Base-by-base conservation (phyloP, 805 yeast genomes). In the Saturnispora kantuleensis region DNA sequence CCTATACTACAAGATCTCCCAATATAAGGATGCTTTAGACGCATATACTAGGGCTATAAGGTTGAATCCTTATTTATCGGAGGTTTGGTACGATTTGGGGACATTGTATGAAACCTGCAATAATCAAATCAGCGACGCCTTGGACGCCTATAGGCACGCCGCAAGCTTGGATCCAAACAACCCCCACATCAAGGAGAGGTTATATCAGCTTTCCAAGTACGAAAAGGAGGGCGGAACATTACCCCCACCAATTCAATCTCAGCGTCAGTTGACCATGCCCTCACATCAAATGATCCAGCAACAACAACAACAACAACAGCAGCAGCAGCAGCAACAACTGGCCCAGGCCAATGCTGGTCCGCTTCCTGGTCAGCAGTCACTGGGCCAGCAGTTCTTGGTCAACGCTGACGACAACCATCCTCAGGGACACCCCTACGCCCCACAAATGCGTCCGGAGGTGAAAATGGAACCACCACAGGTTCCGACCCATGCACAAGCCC, bases 11-110 rank as follows among this genome's bases (percentile, higher is more conserved):
- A 97, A 93, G 66, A 90, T 93, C 48, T 79, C 93, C 46, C 98
- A 93, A 68, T 93, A 86, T 67, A 74, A 96, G 46, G 98, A 93
- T 62, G 98, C 98, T 2, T 70, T 93, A 51, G 97, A 93, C 62
- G 98, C 98, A 12, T 93, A 93, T 67, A 89, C 97, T 7, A 73
- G 97, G 45, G 98, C 98, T 10, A 93, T 93, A 49, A 74, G 97
- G 55, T 75, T 93, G 56, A 93, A 93, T 56, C 98, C 98, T 12
- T 89, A 89, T 68, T 84, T 93, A 52, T 79, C 93, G 48, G 98
- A 93, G 65, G 98, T 93, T 21, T 93, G 98, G 98, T 93, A 93
- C 65, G 98, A 93, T 65, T 74, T 93, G 59, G 98, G 98, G 47
- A 93, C 97, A 5, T 69, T 93, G 35, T 93, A 93, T 63, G 98